A percentile compares a stretch with the other conserved stretches of the same genome.
phyloP scores from a whole-genome alignment of 148 eudicot species.

The Cornus controversa region DNA sequence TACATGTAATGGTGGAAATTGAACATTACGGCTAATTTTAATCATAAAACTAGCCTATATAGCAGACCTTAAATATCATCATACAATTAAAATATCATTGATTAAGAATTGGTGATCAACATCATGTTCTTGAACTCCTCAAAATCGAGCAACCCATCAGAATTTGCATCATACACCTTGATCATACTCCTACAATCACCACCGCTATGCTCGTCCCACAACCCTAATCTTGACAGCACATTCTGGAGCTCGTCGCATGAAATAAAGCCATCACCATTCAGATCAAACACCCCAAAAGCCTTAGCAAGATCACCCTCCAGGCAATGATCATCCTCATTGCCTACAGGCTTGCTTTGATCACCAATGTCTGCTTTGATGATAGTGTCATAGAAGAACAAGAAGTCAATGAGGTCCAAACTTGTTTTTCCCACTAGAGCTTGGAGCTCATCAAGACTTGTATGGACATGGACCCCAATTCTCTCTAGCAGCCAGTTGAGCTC shows the following conservation, averaged over 20 bases:
- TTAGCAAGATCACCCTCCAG: constrained; percentile 34
- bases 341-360: background rate
- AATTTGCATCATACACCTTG: constrained; percentile 45
- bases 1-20: too few relatives aligned
- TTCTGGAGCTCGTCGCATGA: constrained; percentile 56
- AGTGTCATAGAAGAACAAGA: constrained; percentile 34
- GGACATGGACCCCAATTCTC: constrained; percentile 27
- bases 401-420: constrained; percentile 37
- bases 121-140: constrained; percentile 80
- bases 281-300: constrained; percentile 73
- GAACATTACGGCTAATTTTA: too few relatives aligned
- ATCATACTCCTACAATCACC: constrained; percentile 54
- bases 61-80: background rate
- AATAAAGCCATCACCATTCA: constrained; percentile 67
- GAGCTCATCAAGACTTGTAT: constrained; percentile 33
- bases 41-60: too few relatives aligned
- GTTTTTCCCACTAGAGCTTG: constrained; percentile 35
- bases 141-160: constrained; percentile 71
- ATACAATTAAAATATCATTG: too few relatives aligned
- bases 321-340: constrained; percentile 22
- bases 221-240: constrained; percentile 54
- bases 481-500: constrained; percentile 51
- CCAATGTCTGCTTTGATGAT: constrained; percentile 7
- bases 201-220: constrained; percentile 41
- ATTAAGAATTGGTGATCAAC: constrained; percentile 26